Conservation (phyloP, 129 eudicot genomes). For the Pittosporum tobira region DNA sequence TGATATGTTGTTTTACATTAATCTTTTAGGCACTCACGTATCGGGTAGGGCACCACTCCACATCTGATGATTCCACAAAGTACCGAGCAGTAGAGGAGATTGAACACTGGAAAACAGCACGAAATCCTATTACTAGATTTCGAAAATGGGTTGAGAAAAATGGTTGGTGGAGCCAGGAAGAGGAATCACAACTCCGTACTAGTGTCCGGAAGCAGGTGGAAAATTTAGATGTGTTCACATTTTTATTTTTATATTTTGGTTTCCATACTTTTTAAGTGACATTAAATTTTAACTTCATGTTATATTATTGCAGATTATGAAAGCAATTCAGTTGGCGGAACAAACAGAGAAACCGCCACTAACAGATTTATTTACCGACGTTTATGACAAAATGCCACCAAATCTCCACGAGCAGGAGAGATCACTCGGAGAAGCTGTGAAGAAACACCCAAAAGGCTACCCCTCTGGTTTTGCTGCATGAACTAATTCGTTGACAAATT, state of each 20-base stretch:
- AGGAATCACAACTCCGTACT: slow-evolving; percentile 36
- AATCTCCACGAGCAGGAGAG: slow-evolving; percentile 64
- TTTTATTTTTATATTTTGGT: no score
- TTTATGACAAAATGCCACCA: slow-evolving; percentile 44
- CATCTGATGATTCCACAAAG: slow-evolving; percentile 84
- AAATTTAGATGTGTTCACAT: no score
- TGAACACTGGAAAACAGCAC: slow-evolving; percentile 52
- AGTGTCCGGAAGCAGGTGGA: slow-evolving; percentile 44
- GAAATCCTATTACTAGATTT: slow-evolving; percentile 40
- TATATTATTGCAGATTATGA: slow-evolving; percentile 28
- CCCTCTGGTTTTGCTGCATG: slow-evolving; percentile 43
- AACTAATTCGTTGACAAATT: slow-evolving; percentile 10
- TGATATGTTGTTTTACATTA: neutral
- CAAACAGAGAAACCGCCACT: slow-evolving; percentile 48
- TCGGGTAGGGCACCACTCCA: slow-evolving; percentile 76
- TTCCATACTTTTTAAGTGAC: neutral
- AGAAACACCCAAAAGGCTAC: slow-evolving; percentile 53
- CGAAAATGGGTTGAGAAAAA: slow-evolving; percentile 55
- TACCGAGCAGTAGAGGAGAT: slow-evolving; percentile 56
- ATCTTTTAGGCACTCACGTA: slow-evolving; percentile 52
- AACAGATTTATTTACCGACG: slow-evolving; percentile 46
- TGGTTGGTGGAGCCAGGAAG: slow-evolving; percentile 65
- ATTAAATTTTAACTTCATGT: neutral
- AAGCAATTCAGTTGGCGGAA: slow-evolving; percentile 68
- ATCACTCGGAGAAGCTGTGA: slow-evolving; percentile 36